A percentile compares a stretch with the other conserved stretches of the same genome.
These are phyloP conservation scores for Periconia sp. DNA, from an alignment of 2,329 filamentous ascomycete species.

Conservation along the genomic window DNA sequence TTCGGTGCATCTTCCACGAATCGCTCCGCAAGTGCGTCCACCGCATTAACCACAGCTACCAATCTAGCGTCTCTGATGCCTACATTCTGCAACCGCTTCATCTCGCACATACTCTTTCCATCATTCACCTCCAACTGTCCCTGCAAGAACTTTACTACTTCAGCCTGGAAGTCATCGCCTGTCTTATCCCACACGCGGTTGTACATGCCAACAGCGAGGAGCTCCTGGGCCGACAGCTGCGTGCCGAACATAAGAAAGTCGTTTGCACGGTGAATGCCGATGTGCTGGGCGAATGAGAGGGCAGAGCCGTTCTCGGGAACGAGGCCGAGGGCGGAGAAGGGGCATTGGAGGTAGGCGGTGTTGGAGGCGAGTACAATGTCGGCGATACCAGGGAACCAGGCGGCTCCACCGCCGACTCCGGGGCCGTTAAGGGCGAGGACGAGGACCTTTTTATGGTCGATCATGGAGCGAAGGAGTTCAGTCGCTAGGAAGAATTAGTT, in stretches of 20 bases:
- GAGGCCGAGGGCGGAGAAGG: conserved; percentile 55
- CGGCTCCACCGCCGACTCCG: conserved; percentile 57
- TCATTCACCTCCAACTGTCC: conserved; percentile 54
- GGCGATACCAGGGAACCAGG: conserved; percentile 57
- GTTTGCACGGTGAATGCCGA: conserved; percentile 58
- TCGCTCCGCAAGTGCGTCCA: conserved; percentile 57
- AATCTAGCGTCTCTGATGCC: conserved; percentile 52
- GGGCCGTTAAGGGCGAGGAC: conserved; percentile 59
- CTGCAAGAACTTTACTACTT: conserved; percentile 51
- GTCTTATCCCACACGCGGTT: conserved; percentile 53
- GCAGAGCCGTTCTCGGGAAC: conserved; percentile 59
- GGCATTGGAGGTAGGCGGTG: conserved; percentile 55
- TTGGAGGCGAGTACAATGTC: conserved; percentile 57
- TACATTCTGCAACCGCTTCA: conserved; percentile 57
- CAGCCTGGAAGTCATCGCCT: conserved; percentile 49
- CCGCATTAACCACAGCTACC: conserved; percentile 54
- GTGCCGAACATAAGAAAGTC: conserved; percentile 61
- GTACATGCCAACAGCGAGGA: conserved; percentile 53
- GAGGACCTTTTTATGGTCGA: conserved; percentile 59
- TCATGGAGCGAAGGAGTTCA: conserved; percentile 53
- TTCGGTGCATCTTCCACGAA: conserved; percentile 56
- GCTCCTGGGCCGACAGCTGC: conserved; percentile 52
- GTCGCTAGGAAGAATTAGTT: conserved; percentile 16
- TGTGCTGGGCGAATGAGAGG: conserved; percentile 53
- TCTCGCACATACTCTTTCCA: conserved; percentile 60